Evolutionary conservation across 768 basidiomycete genomes (phyloP), one percentile per base, ranked within the genome.

Genomic region (Lactarius quietus): DNA sequence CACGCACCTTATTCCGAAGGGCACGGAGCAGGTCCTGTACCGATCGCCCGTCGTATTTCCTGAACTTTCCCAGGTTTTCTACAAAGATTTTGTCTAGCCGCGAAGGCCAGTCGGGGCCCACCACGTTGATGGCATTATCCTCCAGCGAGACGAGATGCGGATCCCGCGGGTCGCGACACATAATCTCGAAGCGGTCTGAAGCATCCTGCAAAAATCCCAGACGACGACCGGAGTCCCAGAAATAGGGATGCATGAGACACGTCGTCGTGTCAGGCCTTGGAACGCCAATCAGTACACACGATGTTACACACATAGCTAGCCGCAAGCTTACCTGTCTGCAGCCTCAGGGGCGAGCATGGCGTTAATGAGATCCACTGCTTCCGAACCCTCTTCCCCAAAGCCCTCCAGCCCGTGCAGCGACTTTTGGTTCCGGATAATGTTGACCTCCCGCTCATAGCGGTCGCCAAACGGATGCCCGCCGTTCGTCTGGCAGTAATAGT

Each of bases 171-270:
- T 96, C 95, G 35, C 93, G 86, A 70, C 89, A 91, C 93, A 98
- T 96, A 74, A 95, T 95, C 76, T 98, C 97, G 75, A 98, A 99
- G 6, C 95, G 86, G 76, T 98, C 96, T 0, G 95, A 97, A 0
- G 95, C 93, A 68, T 98, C 97, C 76, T 96, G 95, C n/a, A 99
- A 80, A 82, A 99, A 99, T 58, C 84, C 86, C 6, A 99, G 78
- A 48, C 96, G 84, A 63, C 90, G 86, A 9, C 83, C 88, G 0
- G 95, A 79, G 61, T 94, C 88, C 97, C 97, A 99, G 80, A 98
- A 99, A 81, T 92, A 96, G 0, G 97, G 97, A 77, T 98, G 96
- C 26, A 90, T 78, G 23, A 98, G 81, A 75, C 90, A 91, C n/a
- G 85, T 85, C 15, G 84, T 85, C 8, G 95, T 96, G 69, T 95